phyloP scores from a whole-genome alignment of 208 protist genomes.

The Acanthamoeba culbertsoni region DNA sequence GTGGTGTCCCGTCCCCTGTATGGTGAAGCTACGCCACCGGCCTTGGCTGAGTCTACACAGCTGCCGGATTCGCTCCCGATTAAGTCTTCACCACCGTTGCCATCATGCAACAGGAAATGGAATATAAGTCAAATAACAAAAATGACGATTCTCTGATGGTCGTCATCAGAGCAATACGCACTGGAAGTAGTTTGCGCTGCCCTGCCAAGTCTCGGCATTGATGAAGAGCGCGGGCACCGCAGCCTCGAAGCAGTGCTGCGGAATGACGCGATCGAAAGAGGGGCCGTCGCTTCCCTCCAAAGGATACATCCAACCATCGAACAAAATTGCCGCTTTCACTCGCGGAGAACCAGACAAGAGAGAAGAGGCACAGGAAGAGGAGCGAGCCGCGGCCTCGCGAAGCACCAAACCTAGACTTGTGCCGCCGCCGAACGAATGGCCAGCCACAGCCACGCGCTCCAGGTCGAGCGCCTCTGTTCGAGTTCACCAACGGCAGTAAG shows the following conservation, averaged over 20 bases:
- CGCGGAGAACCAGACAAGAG: background rate
- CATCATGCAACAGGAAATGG: background rate
- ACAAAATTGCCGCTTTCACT: background rate
- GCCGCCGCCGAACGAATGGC: background rate
- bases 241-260: background rate
- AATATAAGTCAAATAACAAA: background rate
- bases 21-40: background rate
- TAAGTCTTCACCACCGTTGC: background rate
- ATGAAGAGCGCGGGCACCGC: background rate
- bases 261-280: background rate
- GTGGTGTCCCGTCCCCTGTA: conserved; percentile 16
- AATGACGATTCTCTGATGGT: no score
- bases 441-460: background rate
- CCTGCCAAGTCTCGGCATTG: conserved; percentile 4
- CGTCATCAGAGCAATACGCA: background rate
- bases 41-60: background rate
- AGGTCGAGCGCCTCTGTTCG: background rate
- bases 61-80: background rate
- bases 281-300: background rate
- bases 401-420: background rate
- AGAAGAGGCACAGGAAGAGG: background rate
- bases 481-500: background rate
- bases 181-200: background rate
- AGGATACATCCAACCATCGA: conserved; percentile 47
- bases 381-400: background rate